phyloP scores from a whole-genome alignment of 495 filamentous ascomycete genomes.

The Baudoinia panamericana region DNA sequence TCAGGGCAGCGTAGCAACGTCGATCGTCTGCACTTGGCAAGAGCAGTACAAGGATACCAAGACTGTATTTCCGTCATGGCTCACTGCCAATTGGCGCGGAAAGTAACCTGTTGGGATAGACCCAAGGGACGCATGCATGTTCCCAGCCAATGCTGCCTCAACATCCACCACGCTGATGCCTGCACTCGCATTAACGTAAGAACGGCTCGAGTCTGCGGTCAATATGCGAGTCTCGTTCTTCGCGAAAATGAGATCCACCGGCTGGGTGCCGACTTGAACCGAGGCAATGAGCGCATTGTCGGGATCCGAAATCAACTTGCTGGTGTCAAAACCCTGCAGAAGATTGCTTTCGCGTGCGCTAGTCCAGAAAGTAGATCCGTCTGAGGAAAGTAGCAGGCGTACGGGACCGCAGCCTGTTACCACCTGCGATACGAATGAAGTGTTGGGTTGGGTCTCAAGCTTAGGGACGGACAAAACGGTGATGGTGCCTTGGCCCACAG shows the following conservation, averaged over 20 bases:
- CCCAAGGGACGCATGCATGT: constrained; percentile 10
- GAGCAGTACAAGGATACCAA: constrained; percentile 11
- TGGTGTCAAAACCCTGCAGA: background rate
- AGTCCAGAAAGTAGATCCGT: background rate
- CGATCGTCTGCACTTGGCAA: background rate
- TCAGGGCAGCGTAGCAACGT: background rate
- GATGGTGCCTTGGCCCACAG: constrained; percentile 24
- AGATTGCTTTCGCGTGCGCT: background rate
- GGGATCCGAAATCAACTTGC: background rate
- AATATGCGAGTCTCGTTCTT: constrained; percentile 11
- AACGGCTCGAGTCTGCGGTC: constrained; percentile 20
- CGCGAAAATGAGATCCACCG: constrained; percentile 20
- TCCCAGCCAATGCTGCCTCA: constrained; percentile 18
- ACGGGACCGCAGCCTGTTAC: background rate
- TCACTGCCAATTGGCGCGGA: constrained; percentile 16
- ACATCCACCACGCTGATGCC: constrained; percentile 24
- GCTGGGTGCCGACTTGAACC: constrained; percentile 24
- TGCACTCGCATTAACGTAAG: constrained; percentile 16
- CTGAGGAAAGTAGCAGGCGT: background rate
- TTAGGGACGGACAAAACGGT: too few species aligned
- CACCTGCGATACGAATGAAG: background rate
- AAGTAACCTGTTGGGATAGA: constrained; percentile 1
- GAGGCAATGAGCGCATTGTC: constrained; percentile 17
- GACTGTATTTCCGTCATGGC: constrained; percentile 20
- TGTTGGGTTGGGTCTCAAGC: too few species aligned